Base-by-base conservation (phyloP, 2,329 filamentous ascomycete species). In the Colletotrichum australisinense region DNA sequence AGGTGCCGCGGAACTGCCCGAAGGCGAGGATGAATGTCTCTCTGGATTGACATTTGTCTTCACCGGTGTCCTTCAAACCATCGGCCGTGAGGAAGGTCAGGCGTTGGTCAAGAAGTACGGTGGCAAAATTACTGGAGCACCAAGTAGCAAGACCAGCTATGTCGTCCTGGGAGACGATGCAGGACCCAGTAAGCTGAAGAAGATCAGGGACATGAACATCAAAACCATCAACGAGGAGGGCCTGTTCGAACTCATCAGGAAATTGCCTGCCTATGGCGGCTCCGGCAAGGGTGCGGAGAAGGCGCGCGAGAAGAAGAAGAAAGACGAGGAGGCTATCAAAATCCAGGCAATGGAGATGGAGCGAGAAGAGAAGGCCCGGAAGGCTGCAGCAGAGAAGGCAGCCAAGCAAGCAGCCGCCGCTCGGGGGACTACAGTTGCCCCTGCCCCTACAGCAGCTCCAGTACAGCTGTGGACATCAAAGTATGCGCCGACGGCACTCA, bases 211-310 rank as follows among this genome's bases (percentile, higher is more conserved):
- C 24, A 86, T 93, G 77, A 91, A 91, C 0, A 91, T 98, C 81
- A 98, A 95, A 82, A 97, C 95, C 0, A 98, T 99, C 79, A 93
- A 98, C 78, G 97, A 99, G 81, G 91, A 97, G 76, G 97, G 97
- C 0, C 85, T 99, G 3, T 97, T 98, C 77, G 93, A 94, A 72
- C 88, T 99, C 57, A 97, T 99, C 76, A 89, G 91, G 73, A 86
- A 86, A 32, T 87, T 98, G 65, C 96, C 97, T 52, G 93, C 94
- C 1, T 93, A 95, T 79, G 97, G 97, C 58, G 97, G 97, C 8
- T 91, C 93, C 78, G 94, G 95, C 56, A 95, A 96, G 79, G 95
- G 95, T 35, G 97, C 95, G 7, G 94, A 94, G 78, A 95, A 95
- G 78, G 91, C 92, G 64, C 93, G 93, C 73, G 93, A 95, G 78